Evolutionary conservation across 148 eudicot genomes (phyloP).

Genomic region (Fagopyrum esculentum): DNA sequence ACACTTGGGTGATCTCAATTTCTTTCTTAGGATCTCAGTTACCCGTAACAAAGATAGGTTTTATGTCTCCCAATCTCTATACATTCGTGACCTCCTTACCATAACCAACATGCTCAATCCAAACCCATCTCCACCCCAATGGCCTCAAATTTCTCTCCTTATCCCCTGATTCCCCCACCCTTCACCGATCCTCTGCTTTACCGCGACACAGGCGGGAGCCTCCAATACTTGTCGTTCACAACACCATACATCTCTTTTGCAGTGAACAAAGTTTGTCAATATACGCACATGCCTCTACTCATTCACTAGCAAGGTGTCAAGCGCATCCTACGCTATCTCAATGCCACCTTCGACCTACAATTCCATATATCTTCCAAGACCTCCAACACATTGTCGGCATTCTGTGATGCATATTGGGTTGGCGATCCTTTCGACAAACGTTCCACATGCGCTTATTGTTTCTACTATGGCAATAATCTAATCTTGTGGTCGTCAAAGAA

Average conservation of each 20-base stretch:
- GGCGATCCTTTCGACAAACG: neutral
- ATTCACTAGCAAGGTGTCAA: neutral
- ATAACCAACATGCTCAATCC: no score
- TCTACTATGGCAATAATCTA: neutral
- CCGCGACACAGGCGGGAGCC: neutral
- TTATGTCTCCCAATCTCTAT: no score
- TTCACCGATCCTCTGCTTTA: no score
- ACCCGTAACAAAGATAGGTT: no score
- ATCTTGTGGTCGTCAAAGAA: neutral
- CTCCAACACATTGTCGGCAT: neutral
- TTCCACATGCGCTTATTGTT: neutral
- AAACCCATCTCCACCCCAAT: no score
- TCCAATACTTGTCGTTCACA: neutral
- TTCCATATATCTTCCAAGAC: neutral
- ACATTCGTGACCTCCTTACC: no score
- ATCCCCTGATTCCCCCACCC: no score
- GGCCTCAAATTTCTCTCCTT: no score
- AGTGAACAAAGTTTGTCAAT: neutral
- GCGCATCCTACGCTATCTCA: neutral
- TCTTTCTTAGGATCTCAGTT: no score
- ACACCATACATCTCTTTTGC: neutral
- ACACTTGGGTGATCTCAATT: no score
- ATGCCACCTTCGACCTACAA: neutral
- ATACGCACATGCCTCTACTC: neutral
- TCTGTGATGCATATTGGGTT: neutral